Evolutionary conservation across 257 asterid genomes (phyloP), one percentile per base, ranked within the genome.

Genomic region (Rhazya stricta): DNA sequence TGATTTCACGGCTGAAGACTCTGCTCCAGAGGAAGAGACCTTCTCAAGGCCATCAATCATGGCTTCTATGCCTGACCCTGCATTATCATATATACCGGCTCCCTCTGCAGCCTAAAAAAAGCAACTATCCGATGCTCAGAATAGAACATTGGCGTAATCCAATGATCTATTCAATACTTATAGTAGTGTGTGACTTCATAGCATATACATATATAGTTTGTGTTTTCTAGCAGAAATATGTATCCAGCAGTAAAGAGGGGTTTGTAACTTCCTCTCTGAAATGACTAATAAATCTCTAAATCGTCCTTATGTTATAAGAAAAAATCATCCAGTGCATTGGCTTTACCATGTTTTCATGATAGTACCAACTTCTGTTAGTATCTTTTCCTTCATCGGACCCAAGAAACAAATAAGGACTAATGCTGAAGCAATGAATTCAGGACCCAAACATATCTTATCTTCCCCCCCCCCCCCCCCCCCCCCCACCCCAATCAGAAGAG

Each of bases 81-180:
- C 84, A 2, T 77, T 87, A 13, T 83, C 92, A 15, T 87, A 83
- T 77, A 54, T 87, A 43, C 84, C 89, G 29, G 95, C 95, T 16
- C 92, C 95, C n/a, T 84, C 95, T 61, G 95, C 92, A 65, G 92
- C 92, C 46, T 89, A 71, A 82, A 21, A 58, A 23, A 30, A 75
- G 72, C 43, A 63, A 41, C 8, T 41, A 39, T 41, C 53, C n/a
- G 5, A 36, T 36, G 27, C 50, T 36, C 3, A 19, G 1, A 6
- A 19, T 65, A 9, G 34, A 66, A 23, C 9, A 75, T 5, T 13
- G 51, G 25, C 16, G 51, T 21, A 46, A 9, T 77, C 34, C 50
- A 50, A 42, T 63, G 37, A 15, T 42, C 50, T 56, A 41, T 4
- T 62, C 25, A 45, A 32, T 45, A 43, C 29, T 18, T 67, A 37